These are phyloP conservation scores for Dendrobium officinale DNA, from an alignment of 106 monocot species.

Conservation along the genomic window DNA sequence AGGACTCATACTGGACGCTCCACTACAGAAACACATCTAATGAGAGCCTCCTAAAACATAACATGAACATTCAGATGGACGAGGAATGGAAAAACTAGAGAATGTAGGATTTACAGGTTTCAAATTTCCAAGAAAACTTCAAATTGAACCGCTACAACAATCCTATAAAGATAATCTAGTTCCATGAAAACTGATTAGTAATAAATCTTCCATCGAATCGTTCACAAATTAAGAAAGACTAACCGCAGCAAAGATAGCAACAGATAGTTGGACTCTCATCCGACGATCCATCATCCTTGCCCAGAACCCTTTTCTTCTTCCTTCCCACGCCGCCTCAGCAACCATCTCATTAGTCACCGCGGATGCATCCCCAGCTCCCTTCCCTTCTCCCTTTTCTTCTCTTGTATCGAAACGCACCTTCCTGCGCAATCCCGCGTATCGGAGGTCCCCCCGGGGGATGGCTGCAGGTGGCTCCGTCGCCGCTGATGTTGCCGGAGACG, in stretches of 20 bases:
- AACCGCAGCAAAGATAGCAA: not conserved
- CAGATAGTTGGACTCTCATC: not conserved
- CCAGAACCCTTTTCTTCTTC: not conserved
- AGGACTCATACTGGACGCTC: too few species aligned
- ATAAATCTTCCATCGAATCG: too few species aligned
- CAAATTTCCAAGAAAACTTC: not conserved
- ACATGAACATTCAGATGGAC: not conserved
- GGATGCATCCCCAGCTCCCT: not conserved
- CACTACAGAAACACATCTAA: too few species aligned
- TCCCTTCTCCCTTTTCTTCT: not conserved
- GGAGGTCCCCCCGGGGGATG: constrained; percentile 10
- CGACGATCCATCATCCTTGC: not conserved
- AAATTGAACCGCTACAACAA: not conserved
- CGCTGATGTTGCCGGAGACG: not conserved
- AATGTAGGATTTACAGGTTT: not conserved
- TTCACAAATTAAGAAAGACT: not conserved
- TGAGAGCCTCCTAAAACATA: too few species aligned
- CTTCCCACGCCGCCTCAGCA: not conserved
- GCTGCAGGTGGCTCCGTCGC: not conserved
- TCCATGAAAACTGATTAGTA: not conserved
- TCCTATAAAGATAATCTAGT: not conserved
- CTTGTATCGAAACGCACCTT: constrained; percentile 24
- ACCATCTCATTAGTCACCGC: not conserved
- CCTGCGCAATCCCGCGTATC: constrained; percentile 35
- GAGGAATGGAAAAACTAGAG: not conserved